These are phyloP conservation scores for Aspergillus sclerotioniger DNA, from an alignment of 495 filamentous ascomycete species.

Conservation along the genomic window DNA sequence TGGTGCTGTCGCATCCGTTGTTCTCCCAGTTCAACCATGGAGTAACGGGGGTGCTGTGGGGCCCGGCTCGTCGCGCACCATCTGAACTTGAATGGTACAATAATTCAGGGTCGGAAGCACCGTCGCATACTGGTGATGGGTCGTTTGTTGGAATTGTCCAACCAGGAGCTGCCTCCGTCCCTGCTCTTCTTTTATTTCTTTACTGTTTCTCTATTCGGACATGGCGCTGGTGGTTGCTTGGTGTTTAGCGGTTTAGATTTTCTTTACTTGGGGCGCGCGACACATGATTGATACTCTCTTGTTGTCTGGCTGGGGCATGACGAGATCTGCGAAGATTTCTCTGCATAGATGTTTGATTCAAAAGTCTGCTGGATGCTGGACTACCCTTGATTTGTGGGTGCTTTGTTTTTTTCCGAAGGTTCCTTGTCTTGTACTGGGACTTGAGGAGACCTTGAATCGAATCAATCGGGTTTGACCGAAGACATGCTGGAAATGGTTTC, in stretches of 20 bases:
- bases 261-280: conserved; percentile 27
- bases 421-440: not conserved
- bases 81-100: conserved; percentile 1
- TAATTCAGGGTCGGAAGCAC: not conserved
- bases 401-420: not conserved
- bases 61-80: not conserved
- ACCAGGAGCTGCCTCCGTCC: not conserved
- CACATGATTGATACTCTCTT: conserved; percentile 24
- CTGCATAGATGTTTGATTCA: conserved; percentile 27
- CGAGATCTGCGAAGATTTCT: conserved; percentile 10
- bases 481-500: not conserved
- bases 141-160: not conserved
- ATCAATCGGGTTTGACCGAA: not conserved
- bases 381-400: not conserved
- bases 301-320: conserved; percentile 15
- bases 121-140: conserved; percentile 6
- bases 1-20: not conserved
- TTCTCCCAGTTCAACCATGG: conserved; percentile 4
- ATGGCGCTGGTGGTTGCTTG: conserved; percentile 44
- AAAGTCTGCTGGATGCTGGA: conserved; percentile 18
- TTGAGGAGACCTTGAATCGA: not conserved
- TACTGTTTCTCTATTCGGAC: conserved; percentile 21
- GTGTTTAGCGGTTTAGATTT: conserved; percentile 31
- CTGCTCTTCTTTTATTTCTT: conserved; percentile 5
- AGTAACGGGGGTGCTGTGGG: conserved; percentile 4